Conservation (phyloP, 352 stramenopile genomes). For the Globisporangium canariense region DNA sequence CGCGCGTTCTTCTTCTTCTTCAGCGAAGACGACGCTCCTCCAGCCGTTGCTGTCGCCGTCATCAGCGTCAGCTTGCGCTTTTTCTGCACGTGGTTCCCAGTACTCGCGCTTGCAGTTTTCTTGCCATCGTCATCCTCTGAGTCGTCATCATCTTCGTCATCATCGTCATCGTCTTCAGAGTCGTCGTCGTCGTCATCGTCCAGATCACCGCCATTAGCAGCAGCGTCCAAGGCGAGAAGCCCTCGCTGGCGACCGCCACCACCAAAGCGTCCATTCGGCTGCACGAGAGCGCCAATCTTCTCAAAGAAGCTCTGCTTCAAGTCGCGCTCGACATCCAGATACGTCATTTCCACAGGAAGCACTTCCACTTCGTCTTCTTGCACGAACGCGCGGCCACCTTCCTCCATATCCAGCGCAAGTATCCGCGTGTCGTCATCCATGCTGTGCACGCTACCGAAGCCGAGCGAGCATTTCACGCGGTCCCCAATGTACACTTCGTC, state of each 20-base stretch:
- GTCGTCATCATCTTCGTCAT: constrained; percentile 26
- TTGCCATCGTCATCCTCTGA: constrained; percentile 25
- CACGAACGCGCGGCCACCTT: constrained; percentile 40
- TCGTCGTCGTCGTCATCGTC: constrained; percentile 27
- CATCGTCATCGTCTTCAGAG: too few relatives aligned
- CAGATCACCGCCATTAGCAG: constrained; percentile 19
- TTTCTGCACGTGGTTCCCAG: constrained; percentile 30
- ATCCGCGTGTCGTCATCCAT: constrained; percentile 42
- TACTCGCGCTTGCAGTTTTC: background rate
- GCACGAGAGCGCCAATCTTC: constrained; percentile 58
- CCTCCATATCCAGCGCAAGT: constrained; percentile 43
- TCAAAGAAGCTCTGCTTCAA: constrained; percentile 68
- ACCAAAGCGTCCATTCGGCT: constrained; percentile 43
- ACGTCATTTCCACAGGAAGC: constrained; percentile 46
- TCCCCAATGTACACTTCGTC: constrained; percentile 66
- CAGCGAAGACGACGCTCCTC: background rate
- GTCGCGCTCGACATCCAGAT: constrained; percentile 46
- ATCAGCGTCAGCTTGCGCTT: constrained; percentile 66
- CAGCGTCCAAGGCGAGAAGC: constrained; percentile 16
- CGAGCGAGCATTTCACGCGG: constrained; percentile 46
- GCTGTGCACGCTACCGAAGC: constrained; percentile 34
- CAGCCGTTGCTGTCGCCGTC: constrained; percentile 9
- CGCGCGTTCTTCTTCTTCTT: constrained; percentile 49
- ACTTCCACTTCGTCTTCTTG: constrained; percentile 61
- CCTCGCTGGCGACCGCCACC: constrained; percentile 14